Evolutionary conservation across 2,329 filamentous ascomycete species (phyloP), one percentile per base, ranked within the genome.

Genomic region (Sclerotinia spermophila): DNA sequence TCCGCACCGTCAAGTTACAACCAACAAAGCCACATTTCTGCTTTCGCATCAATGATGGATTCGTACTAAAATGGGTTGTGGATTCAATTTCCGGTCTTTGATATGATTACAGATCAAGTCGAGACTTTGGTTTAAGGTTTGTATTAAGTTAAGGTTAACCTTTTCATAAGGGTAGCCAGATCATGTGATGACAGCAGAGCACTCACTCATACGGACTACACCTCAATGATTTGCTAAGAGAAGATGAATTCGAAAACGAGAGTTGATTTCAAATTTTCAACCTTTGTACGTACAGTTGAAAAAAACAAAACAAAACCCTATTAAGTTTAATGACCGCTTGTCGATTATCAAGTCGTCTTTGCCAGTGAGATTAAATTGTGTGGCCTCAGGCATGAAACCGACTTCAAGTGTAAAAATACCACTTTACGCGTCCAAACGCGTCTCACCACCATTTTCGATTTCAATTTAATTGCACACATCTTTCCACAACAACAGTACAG

Each of bases 341-440:
- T 8, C 0, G n/a, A 27, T 27, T 27, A 13, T 51, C 48, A 13
- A n/a, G n/a, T n/a, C n/a, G n/a, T n/a, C n/a, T n/a, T n/a, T n/a
- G 24, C 44, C 11, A 4, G 7, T 27, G 0, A 3, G 27, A 27
- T 27, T 27, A 6, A 60, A 0, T 2, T 19, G 24, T 38, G 1
- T 38, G 13, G 35, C 62, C 62, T 66, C 62, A 66, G 62, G 62
- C 33, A 66, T 33, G 7, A 27, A 15, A 1, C 1, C n/a, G 21
- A n/a, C 7, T 7, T 19, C 44, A 21, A 19, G 42, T 30, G 24
- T 3, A 11, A 24, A 65, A 53, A 66, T 65, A 65, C 27, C 62
- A 66, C 45, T 66, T 66, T 66, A 66, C 62, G 62, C 62, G 62
- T 66, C n/a, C n/a, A 53, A 66, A 53, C 62, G 62, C 62, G 62